phyloP scores from a whole-genome alignment of 2,329 filamentous ascomycete genomes.

The Microdochium trichocladiopsis region DNA sequence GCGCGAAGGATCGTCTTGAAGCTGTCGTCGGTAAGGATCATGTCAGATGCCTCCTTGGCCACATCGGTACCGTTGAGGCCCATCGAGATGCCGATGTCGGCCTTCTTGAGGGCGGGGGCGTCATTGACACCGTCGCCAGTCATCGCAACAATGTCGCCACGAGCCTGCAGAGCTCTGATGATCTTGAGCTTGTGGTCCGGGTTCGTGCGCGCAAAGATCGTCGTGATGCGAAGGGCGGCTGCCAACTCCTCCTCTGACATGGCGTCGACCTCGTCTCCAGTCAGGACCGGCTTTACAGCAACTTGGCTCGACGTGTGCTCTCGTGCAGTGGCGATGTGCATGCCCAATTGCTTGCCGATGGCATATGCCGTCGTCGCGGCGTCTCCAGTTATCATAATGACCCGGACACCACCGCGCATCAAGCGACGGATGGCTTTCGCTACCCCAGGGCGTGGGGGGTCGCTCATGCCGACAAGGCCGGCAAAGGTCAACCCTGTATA shows the following conservation, averaged over 20 bases:
- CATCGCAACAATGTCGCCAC: conserved; percentile 97
- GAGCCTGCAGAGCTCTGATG: conserved; percentile 79
- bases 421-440: conserved; percentile 81
- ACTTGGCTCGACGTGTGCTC: conserved; percentile 47
- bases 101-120: conserved; percentile 91
- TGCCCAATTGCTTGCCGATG: conserved; percentile 91
- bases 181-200: conserved; percentile 99
- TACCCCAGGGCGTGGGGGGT: conserved; percentile 86
- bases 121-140: conserved; percentile 98
- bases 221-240: conserved; percentile 78
- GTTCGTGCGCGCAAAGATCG: conserved; percentile 92
- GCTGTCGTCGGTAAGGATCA: conserved; percentile 86
- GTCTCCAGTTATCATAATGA: conserved; percentile 99
- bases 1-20: conserved; percentile 88
- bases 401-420: conserved; percentile 90
- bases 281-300: conserved; percentile 65
- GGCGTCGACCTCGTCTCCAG: conserved; percentile 84
- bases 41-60: conserved; percentile 91
- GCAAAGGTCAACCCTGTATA: conserved; percentile 85
- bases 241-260: conserved; percentile 84
- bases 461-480: conserved; percentile 93
- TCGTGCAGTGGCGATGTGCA: conserved; percentile 61
- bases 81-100: conserved; percentile 98
- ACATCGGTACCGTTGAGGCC: conserved; percentile 92
- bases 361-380: conserved; percentile 91